These are phyloP conservation scores for Claviceps purpurea DNA, from an alignment of 2,329 filamentous ascomycete genomes.

Conservation along the genomic window DNA sequence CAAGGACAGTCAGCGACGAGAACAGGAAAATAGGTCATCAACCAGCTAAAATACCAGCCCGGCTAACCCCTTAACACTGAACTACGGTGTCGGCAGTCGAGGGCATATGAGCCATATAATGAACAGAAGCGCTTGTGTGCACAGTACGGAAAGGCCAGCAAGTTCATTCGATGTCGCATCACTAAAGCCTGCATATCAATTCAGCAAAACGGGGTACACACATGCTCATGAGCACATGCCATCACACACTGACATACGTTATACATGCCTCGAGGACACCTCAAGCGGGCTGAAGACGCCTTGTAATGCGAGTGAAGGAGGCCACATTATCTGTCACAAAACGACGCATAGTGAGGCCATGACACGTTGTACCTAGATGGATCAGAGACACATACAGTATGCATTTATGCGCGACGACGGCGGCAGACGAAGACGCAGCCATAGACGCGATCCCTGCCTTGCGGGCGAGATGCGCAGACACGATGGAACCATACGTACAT, in stretches of 20 bases:
- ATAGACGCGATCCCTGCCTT: background rate
- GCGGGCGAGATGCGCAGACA: background rate
- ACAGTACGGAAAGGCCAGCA: background rate
- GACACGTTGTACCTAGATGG: conserved; percentile 6
- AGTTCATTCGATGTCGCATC: background rate
- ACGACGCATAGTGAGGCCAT: conserved; percentile 2
- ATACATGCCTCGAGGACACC: background rate
- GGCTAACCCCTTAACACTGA: background rate
- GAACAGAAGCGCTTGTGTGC: background rate
- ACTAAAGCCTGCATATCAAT: background rate
- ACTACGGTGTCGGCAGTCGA: background rate
- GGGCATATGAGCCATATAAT: background rate
- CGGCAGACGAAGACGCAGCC: background rate
- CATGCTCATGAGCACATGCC: background rate
- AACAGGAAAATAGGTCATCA: background rate
- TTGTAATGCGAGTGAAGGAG: background rate
- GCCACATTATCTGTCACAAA: background rate
- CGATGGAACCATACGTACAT: background rate
- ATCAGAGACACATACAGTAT: background rate
- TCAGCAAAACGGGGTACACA: background rate
- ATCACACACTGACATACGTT: background rate
- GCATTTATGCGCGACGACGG: background rate
- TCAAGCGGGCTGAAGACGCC: background rate
- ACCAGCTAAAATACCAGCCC: background rate
- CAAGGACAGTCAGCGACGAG: background rate